Conservation (phyloP, 768 basidiomycete genomes). For the Antrodiella citrinella region DNA sequence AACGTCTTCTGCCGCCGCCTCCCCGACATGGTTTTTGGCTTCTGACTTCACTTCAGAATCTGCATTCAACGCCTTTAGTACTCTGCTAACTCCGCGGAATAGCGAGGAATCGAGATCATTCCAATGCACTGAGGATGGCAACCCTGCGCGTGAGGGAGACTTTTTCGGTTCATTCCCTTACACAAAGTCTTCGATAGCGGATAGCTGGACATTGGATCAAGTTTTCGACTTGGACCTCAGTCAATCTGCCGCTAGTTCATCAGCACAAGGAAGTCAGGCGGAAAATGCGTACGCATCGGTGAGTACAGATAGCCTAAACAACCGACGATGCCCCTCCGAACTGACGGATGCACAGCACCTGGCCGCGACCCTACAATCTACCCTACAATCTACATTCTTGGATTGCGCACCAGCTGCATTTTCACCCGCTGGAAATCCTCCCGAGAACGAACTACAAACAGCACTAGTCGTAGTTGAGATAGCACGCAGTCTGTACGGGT, state of each 20-base stretch:
- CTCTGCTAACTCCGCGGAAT: slow-evolving; percentile 26
- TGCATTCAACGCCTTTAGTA: slow-evolving; percentile 49
- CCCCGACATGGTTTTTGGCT: slow-evolving; percentile 58
- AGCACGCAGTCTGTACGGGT: slow-evolving; percentile 50
- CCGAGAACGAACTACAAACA: slow-evolving; percentile 53
- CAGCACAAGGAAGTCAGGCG: no score
- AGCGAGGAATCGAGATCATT: slow-evolving; percentile 25
- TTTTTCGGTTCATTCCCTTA: slow-evolving; percentile 19
- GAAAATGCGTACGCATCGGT: no score
- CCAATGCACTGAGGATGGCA: slow-evolving; percentile 3
- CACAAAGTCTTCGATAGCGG: slow-evolving; percentile 7
- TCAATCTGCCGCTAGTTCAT: no score
- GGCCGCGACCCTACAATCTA: slow-evolving; percentile 66
- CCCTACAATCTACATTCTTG: slow-evolving; percentile 75
- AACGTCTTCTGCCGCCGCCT: slow-evolving; percentile 4
- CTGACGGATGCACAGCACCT: slow-evolving; percentile 56
- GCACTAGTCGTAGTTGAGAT: slow-evolving; percentile 52
- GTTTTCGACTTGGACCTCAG: slow-evolving; percentile 10
- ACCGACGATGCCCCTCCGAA: no score
- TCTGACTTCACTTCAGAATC: slow-evolving; percentile 46
- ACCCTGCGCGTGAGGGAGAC: slow-evolving; percentile 26
- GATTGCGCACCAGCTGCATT: slow-evolving; percentile 83
- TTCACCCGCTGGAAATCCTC: slow-evolving; percentile 49
- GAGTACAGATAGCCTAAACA: no score
- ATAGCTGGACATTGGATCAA: slow-evolving; percentile 18